phyloP scores from a whole-genome alignment of 23 red algal species.

The Pyropia yezoensis region DNA sequence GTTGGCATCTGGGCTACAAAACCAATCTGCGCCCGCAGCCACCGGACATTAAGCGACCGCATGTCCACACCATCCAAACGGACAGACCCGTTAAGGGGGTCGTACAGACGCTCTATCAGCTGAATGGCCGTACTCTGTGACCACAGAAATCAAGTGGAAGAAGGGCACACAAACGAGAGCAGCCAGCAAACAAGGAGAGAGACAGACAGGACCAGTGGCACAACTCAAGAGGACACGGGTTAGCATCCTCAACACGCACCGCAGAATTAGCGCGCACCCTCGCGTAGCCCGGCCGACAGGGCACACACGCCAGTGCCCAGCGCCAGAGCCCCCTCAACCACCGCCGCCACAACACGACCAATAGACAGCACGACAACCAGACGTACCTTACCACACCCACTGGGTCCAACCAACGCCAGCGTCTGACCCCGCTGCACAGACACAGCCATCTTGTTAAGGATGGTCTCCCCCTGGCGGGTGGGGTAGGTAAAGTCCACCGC shows the following conservation, averaged over 20 bases:
- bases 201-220: too few species aligned
- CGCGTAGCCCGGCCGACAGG: too few species aligned
- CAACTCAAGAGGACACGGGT: too few species aligned
- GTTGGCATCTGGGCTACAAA: slow-evolving; percentile 89
- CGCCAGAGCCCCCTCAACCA: too few species aligned
- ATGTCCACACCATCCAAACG: slow-evolving; percentile 57
- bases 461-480: slow-evolving; percentile 33
- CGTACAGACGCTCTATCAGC: slow-evolving; percentile 83
- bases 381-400: slow-evolving; percentile 73
- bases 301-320: too few species aligned
- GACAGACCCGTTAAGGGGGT: slow-evolving; percentile 31
- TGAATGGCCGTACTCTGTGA: slow-evolving; percentile 42
- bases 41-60: slow-evolving; percentile 54
- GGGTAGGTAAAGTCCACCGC: slow-evolving; percentile 78
- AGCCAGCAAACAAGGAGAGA: too few species aligned
- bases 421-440: slow-evolving; percentile 58
- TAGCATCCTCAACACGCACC: too few species aligned
- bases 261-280: too few species aligned
- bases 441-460: slow-evolving; percentile 57
- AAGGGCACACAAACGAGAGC: too few species aligned
- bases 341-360: too few species aligned
- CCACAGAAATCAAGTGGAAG: too few species aligned
- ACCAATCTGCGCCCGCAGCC: slow-evolving; percentile 80
- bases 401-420: slow-evolving; percentile 78
- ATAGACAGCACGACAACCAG: too few species aligned